A percentile compares a stretch with the other conserved stretches of the same genome.
Evolutionary conservation across 257 asterid genomes (phyloP).

Genomic region (Fraxinus anomala): DNA sequence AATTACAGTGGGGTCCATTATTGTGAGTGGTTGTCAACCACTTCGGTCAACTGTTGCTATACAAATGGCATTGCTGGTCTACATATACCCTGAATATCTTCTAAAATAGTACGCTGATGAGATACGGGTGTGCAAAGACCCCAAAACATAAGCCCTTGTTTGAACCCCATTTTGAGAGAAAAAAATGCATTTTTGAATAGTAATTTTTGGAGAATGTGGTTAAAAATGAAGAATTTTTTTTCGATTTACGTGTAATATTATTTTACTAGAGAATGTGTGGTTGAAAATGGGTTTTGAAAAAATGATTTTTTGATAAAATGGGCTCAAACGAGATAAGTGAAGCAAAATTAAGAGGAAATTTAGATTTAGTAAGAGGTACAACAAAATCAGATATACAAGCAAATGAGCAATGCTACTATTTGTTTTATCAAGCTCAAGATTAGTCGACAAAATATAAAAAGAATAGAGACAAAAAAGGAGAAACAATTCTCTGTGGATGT

Average conservation of each 20-base stretch:
- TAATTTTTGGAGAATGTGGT: too few species aligned
- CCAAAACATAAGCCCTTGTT: not conserved
- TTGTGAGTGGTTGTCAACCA: too few species aligned
- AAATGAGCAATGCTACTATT: not conserved
- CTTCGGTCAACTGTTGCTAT: too few species aligned
- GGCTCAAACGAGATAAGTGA: not conserved
- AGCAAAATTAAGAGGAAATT: not conserved
- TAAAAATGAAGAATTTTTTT: too few species aligned
- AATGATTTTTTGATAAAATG: too few species aligned
- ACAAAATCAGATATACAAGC: conserved; percentile 3
- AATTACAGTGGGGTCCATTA: too few species aligned
- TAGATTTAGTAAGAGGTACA: not conserved
- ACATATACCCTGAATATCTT: not conserved
- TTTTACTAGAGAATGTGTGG: too few species aligned
- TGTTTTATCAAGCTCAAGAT: not conserved
- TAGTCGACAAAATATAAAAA: not conserved
- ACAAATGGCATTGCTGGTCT: not conserved
- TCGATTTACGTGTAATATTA: too few species aligned
- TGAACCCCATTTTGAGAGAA: too few species aligned
- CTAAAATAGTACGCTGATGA: not conserved
- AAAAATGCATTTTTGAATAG: too few species aligned
- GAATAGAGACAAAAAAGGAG: not conserved
- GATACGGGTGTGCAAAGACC: not conserved
- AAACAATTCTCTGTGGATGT: not conserved
- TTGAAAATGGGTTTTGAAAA: too few species aligned